Evolutionary conservation across 345 rosid species (phyloP), one percentile per base, ranked within the genome.

Genomic region (Microthlaspi erraticum): DNA sequence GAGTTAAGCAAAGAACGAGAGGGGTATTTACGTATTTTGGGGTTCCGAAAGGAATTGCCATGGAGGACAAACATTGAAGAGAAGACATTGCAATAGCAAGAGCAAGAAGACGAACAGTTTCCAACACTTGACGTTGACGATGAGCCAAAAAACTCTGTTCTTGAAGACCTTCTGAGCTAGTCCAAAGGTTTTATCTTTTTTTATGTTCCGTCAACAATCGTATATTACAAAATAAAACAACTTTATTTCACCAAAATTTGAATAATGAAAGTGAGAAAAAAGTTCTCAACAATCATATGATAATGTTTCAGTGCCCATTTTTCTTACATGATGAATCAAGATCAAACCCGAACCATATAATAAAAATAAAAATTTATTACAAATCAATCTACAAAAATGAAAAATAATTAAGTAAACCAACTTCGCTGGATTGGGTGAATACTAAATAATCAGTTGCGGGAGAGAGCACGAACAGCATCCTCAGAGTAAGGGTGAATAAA

Each of bases 401-500:
- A 39, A 58, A 19, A 26, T 26, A 32, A 48, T n/a, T n/a, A n/a
- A n/a, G n/a, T 1, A 5, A 41, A 17, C n/a, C 6, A 36, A 36
- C 17, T 20, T 33, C 9, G 56, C 7, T 39, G 58, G 57, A 42
- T 7, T 3, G 26, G n/a, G 26, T 20, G 4, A 26, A 26, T 26
- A 2, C 29, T 26, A 14, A 29, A 49, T 10, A 31, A 62, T 69
- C 66, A 76, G 66, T 60, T 54, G 55, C 66, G 65, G 41, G 66
- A 41, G 29, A 49, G 55, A 70, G 66, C 75, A 41, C 18, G 53
- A 2, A 64, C 42, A 20, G 7, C 52, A 2, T 63, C 67, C n/a
- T 58, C 59, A 60, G 88, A 81, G 63, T 73, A 89, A 43, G 90
- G 87, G 6, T 72, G 90, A 44, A 91, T 89, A 32, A 81, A 84